Base-by-base conservation (phyloP, 805 yeast species). In the Sugiyamaella qingdaonensis region DNA sequence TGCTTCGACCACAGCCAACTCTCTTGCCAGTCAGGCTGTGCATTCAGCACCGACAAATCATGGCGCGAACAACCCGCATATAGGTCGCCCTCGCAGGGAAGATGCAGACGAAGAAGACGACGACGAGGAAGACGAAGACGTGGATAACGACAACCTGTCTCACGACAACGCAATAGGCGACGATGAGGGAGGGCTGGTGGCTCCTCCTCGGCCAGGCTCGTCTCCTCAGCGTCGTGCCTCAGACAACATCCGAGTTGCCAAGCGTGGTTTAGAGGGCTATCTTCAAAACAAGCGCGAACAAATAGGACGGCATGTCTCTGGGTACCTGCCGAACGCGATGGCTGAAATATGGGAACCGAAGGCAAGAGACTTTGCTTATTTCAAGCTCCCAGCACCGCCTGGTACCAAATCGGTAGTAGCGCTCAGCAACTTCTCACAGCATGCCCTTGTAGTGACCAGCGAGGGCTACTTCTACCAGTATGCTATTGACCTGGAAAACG, bases 301-400 rank as follows among this genome's bases (percentile, higher is more conserved):
- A 11, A 21, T 68, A 60, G 64, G 78, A 61, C 51, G 77, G 60
- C 56, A 53, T 33, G 60, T 69, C 48, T 96, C 96, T 0, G 95
- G 88, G n/a, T 85, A 85, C 56, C 74, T 91, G 19, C 97, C 97
- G 1, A 75, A 83, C 10, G 81, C 86, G 51, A 82, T 91, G 37
- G 81, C 88, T 10, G 87, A 95, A 1, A 84, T 91, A 54, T 72
- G 91, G 61, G 97, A 91, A 64, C 95, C 97, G 11, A 64, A 65
- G 42, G 81, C 87, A 19, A 78, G 99, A 57, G 96, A 91, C 64
- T 94, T 88, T 75, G 97, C 98, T 0, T 87, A 83, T 49, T 75
- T 92, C 59, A 90, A 88, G 66, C 77, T 92, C 18, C 88, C 87
- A 0, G 72, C 60, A 11, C 54, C 37, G 24, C 49, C 56, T 7